phyloP scores from a whole-genome alignment of 2,329 filamentous ascomycete species.

The Aspergillus sp. region DNA sequence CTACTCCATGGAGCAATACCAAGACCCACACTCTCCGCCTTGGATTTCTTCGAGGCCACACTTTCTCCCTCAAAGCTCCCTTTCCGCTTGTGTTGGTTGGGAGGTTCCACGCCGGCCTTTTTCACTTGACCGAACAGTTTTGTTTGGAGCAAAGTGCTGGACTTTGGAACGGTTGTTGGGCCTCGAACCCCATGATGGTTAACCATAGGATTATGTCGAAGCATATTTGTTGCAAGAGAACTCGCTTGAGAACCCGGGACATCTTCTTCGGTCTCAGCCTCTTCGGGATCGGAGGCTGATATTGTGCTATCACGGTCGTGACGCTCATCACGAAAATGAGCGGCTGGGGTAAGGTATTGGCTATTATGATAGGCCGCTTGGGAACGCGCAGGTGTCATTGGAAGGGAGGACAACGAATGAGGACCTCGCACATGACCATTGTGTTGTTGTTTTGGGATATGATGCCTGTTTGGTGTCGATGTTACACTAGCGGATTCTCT shows the following conservation, averaged over 20 bases:
- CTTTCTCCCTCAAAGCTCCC: slow-evolving; percentile 31
- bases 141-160: slow-evolving; percentile 51
- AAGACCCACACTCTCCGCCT: slow-evolving; percentile 49
- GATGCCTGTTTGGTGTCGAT: slow-evolving; percentile 59
- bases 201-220: slow-evolving; percentile 53
- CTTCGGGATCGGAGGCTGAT: slow-evolving; percentile 57
- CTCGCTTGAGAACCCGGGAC: slow-evolving; percentile 72
- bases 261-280: slow-evolving; percentile 57
- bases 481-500: slow-evolving; percentile 72
- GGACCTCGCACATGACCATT: slow-evolving; percentile 66
- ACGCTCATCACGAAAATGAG: slow-evolving; percentile 46
- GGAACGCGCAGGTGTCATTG: slow-evolving; percentile 64
- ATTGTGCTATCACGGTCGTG: slow-evolving; percentile 81
- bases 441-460: slow-evolving; percentile 46
- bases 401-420: slow-evolving; percentile 80
- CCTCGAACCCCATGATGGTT: slow-evolving; percentile 30
- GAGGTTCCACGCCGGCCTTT: slow-evolving; percentile 45
- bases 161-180: slow-evolving; percentile 35
- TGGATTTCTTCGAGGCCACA: slow-evolving; percentile 46
- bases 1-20: slow-evolving; percentile 47
- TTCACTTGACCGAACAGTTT: slow-evolving; percentile 60
- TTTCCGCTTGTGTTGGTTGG: slow-evolving; percentile 33
- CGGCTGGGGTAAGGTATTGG: slow-evolving; percentile 56
- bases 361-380: slow-evolving; percentile 47
- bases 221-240: slow-evolving; percentile 69